These are phyloP conservation scores for Exophiala viscosa DNA, from an alignment of 2,329 filamentous ascomycete species.

Conservation along the genomic window DNA sequence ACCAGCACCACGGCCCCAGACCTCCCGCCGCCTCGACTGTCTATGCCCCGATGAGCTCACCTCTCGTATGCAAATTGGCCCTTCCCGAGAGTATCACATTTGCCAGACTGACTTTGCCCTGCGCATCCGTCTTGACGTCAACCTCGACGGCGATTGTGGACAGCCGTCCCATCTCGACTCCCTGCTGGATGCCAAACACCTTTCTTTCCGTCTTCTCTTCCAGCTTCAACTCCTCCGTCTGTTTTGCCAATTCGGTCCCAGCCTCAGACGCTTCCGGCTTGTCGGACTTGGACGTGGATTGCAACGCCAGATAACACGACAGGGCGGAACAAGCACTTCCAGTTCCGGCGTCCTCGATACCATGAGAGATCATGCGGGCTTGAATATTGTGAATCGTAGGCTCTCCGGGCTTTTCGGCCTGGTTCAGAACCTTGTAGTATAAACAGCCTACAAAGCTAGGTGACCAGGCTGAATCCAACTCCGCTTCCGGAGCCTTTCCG, in stretches of 20 bases:
- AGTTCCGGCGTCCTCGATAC: conserved; percentile 58
- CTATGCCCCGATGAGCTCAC: conserved; percentile 35
- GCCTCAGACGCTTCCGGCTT: conserved; percentile 43
- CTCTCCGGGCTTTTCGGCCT: conserved; percentile 26
- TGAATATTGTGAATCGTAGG: conserved; percentile 32
- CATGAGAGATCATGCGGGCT: conserved; percentile 32
- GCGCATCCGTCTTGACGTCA: conserved; percentile 41
- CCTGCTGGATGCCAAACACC: conserved; percentile 58
- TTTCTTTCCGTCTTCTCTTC: conserved; percentile 36
- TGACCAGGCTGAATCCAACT: conserved; percentile 33
- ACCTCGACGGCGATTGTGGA: conserved; percentile 40
- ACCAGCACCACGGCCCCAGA: background rate
- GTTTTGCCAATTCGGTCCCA: conserved; percentile 41
- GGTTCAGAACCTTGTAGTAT: conserved; percentile 32
- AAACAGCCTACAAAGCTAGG: conserved; percentile 32
- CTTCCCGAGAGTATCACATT: conserved; percentile 38
- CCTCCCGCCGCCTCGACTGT: background rate
- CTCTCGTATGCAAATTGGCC: conserved; percentile 48
- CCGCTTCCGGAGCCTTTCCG: conserved; percentile 29
- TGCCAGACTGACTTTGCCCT: conserved; percentile 46
- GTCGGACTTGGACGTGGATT: conserved; percentile 7
- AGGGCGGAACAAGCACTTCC: conserved; percentile 62
- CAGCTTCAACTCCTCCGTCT: conserved; percentile 35
- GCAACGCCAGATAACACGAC: conserved; percentile 51
- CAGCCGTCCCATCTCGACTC: conserved; percentile 62